Conservation (phyloP, 2,329 filamentous ascomycete species). For the Fusarium algeriense region DNA sequence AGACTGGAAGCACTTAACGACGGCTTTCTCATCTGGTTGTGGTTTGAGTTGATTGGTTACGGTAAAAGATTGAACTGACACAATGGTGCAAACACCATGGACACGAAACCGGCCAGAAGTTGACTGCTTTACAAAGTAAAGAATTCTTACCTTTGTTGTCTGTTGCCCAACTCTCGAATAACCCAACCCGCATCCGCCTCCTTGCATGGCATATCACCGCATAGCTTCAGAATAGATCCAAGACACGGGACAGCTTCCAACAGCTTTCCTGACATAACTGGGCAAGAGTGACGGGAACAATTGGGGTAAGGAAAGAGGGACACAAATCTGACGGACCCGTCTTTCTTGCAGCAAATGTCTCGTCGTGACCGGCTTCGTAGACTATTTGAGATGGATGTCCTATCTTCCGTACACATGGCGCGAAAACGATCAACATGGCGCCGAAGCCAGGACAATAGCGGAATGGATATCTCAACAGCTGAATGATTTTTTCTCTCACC, state of each 20-base stretch:
- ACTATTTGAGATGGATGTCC: slow-evolving; percentile 19
- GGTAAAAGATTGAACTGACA: slow-evolving; percentile 1
- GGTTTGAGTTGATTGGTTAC: background rate
- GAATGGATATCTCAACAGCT: slow-evolving; percentile 35
- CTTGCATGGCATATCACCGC: slow-evolving; percentile 37
- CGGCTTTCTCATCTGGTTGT: slow-evolving; percentile 5
- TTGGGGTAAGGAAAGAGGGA: slow-evolving; percentile 1
- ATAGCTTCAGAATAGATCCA: slow-evolving; percentile 27
- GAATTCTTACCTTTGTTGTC: slow-evolving; percentile 4
- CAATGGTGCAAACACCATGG: slow-evolving; percentile 6
- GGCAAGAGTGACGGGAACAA: slow-evolving; percentile 9
- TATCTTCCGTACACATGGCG: slow-evolving; percentile 4
- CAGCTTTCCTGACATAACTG: background rate
- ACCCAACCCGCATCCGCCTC: slow-evolving; percentile 34
- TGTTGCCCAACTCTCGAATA: slow-evolving; percentile 15
- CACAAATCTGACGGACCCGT: slow-evolving; percentile 6
- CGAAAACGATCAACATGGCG: slow-evolving; percentile 38
- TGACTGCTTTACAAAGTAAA: slow-evolving; percentile 4
- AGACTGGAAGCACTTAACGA: background rate
- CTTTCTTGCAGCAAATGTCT: slow-evolving; percentile 7
- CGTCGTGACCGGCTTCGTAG: slow-evolving; percentile 3
- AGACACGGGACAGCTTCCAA: slow-evolving; percentile 16
- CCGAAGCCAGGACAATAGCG: slow-evolving; percentile 28
- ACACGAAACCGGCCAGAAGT: background rate
- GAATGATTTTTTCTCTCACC: slow-evolving; percentile 12